Evolutionary conservation across 805 yeast species (phyloP).

Genomic region (Lipomyces spencermartinsiae): DNA sequence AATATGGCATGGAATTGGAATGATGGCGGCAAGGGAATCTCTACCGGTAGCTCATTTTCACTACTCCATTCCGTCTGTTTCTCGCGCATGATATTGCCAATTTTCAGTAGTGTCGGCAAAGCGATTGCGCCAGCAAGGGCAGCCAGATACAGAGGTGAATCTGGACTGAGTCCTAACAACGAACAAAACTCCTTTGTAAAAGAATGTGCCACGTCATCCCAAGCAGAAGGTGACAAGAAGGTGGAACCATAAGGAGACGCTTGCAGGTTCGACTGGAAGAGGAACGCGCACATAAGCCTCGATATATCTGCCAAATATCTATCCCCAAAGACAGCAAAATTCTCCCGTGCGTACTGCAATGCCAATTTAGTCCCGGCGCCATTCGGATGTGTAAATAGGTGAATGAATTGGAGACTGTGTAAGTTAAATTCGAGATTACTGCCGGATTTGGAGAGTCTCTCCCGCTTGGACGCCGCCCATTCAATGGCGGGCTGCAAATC

Average conservation of each 20-base stretch:
- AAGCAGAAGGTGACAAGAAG: conserved; percentile 43
- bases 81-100: conserved; percentile 51
- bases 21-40: conserved; percentile 59
- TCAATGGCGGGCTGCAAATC: conserved; percentile 55
- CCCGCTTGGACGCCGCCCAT: conserved; percentile 53
- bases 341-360: conserved; percentile 53
- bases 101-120: conserved; percentile 59
- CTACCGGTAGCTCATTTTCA: conserved; percentile 66
- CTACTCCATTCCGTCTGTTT: conserved; percentile 61
- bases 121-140: conserved; percentile 61
- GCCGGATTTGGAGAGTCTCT: conserved; percentile 46
- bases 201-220: conserved; percentile 45
- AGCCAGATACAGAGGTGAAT: conserved; percentile 60
- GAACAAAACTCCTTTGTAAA: conserved; percentile 60
- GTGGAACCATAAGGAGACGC: conserved; percentile 41
- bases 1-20: conserved; percentile 68
- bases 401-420: conserved; percentile 53
- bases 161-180: conserved; percentile 55
- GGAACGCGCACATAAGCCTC: conserved; percentile 52
- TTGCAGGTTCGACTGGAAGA: conserved; percentile 40
- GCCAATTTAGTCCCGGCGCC: conserved; percentile 41
- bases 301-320: conserved; percentile 53
- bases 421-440: conserved; percentile 55
- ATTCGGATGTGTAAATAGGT: conserved; percentile 38
- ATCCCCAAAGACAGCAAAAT: conserved; percentile 51